These are phyloP conservation scores for Sanghuangporus baumii DNA, from an alignment of 1,284 basidiomycete species.

Conservation along the genomic window DNA sequence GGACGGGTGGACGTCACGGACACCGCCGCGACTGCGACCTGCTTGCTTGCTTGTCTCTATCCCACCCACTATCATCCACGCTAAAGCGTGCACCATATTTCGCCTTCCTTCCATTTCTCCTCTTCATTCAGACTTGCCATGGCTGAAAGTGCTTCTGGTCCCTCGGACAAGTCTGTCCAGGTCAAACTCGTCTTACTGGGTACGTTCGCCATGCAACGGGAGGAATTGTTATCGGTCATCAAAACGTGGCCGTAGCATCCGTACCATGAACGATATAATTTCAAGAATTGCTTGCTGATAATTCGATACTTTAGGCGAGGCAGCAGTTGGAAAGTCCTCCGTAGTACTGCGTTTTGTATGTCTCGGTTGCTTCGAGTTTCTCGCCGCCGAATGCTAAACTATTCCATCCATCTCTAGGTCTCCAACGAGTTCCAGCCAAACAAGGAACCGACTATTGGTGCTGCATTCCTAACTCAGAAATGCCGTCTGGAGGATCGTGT, in stretches of 20 bases:
- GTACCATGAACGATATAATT: slow-evolving; percentile 3
- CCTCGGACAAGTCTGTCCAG: slow-evolving; percentile 71
- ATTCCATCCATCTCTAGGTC: slow-evolving; percentile 45
- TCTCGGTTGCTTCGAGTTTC: slow-evolving; percentile 20
- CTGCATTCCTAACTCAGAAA: slow-evolving; percentile 90
- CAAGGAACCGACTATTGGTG: slow-evolving; percentile 98
- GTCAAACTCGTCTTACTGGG: slow-evolving; percentile 62
- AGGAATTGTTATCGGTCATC: slow-evolving; percentile 7
- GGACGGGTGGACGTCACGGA: neutral
- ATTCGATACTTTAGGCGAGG: slow-evolving; percentile 65
- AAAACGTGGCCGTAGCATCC: slow-evolving; percentile 9
- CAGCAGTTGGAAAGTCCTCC: slow-evolving; percentile 99
- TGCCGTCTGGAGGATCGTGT: slow-evolving; percentile 89
- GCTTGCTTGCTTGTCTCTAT: neutral
- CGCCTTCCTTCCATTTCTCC: neutral
- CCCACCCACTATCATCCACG: slow-evolving; percentile 6
- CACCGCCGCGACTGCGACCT: slow-evolving; percentile 1
- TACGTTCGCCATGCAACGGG: slow-evolving; percentile 26
- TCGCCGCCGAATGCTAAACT: slow-evolving; percentile 24
- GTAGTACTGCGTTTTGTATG: slow-evolving; percentile 95
- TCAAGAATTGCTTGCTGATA: slow-evolving; percentile 1
- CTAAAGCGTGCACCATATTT: neutral
- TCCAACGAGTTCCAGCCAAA: slow-evolving; percentile 94
- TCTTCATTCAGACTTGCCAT: slow-evolving; percentile 31
- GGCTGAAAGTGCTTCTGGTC: slow-evolving; percentile 66